Conservation (phyloP, 1,139 yeast species). For the Lodderomyces margitis region DNA sequence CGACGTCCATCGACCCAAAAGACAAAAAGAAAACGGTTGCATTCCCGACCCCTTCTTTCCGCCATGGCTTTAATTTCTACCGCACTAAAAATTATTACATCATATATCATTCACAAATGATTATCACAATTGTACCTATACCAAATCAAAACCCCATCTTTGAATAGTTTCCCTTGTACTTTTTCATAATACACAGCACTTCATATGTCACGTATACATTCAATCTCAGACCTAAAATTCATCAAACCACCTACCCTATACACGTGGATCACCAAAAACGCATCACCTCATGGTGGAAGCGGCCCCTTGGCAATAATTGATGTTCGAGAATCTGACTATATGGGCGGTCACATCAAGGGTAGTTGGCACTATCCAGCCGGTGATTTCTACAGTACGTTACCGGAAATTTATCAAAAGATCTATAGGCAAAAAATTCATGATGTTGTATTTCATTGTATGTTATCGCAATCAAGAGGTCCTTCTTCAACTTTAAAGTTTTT, state of each 20-base stretch:
- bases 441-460: conserved; percentile 86
- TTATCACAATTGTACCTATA: too few species aligned
- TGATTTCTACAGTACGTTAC: conserved; percentile 40
- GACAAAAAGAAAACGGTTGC: too few species aligned
- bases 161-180: too few species aligned
- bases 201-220: conserved; percentile 19
- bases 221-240: conserved; percentile 36
- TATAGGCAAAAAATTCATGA: conserved; percentile 36
- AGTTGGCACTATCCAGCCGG: conserved; percentile 63
- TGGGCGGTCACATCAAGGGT: conserved; percentile 67
- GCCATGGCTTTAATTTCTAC: too few species aligned
- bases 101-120: too few species aligned
- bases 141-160: too few species aligned
- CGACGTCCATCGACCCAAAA: too few species aligned
- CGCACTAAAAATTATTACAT: too few species aligned
- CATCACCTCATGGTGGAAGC: conserved; percentile 35
- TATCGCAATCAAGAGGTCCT: conserved; percentile 91
- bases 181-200: too few species aligned
- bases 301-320: conserved; percentile 65
- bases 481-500: conserved; percentile 70
- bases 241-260: conserved; percentile 45
- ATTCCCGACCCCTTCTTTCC: too few species aligned
- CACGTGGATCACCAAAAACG: conserved; percentile 42
- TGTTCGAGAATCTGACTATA: conserved; percentile 77
- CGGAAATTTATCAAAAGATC: conserved; percentile 40